Evolutionary conservation across 805 yeast species (phyloP), one percentile per base, ranked within the genome.

Genomic region (Sungouiella thailandica): DNA sequence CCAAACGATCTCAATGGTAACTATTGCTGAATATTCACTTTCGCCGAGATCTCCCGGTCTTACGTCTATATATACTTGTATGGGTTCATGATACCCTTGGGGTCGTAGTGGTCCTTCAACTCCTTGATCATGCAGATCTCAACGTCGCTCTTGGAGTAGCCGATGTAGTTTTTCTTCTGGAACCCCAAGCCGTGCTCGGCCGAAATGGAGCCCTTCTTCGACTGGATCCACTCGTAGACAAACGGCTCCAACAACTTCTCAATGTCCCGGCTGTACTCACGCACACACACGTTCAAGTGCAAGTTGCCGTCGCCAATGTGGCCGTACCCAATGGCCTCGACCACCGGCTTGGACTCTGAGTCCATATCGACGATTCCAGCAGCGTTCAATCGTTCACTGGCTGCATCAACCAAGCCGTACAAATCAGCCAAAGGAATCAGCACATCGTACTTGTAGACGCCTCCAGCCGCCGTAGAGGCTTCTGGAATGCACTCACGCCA

Each of bases 181-280:
- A 93, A 86, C 0, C 98, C 98, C 37, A 93, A 70, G 11, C 98
- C 98, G 58, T 93, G 98, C 60, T 93, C 98, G 17, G 98, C 98
- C 39, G 95, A 83, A 34, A 93, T 82, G 1, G 97, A 89, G 15
- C 98, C 98, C 22, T 79, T 65, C 42, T 76, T 69, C 17, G 60
- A 50, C 60, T 74, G 52, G 35, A 93, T 83, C 83, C 89, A 89
- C 65, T 93, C 95, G 56, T 88, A 93, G 19, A 93, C 93, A 62
- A 83, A 93, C 29, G 98, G 98, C 60, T 93, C 98, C 41, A 93
- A 70, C 2, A 73, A 76, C 35, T 73, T 64, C 62, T 93, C 97
- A 35, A 93, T 84, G 17, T 71, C 75, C 56, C 84, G 81, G 43
- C 71, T 71, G 62, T 93, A 93, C 50, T 78, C 74, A 58, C 96